Percentiles rank a stretch among this genome's conserved stretches.
These are phyloP conservation scores for Coemansia furcata DNA, from an alignment of 192 early-diverging fungal species.

Conservation along the genomic window DNA sequence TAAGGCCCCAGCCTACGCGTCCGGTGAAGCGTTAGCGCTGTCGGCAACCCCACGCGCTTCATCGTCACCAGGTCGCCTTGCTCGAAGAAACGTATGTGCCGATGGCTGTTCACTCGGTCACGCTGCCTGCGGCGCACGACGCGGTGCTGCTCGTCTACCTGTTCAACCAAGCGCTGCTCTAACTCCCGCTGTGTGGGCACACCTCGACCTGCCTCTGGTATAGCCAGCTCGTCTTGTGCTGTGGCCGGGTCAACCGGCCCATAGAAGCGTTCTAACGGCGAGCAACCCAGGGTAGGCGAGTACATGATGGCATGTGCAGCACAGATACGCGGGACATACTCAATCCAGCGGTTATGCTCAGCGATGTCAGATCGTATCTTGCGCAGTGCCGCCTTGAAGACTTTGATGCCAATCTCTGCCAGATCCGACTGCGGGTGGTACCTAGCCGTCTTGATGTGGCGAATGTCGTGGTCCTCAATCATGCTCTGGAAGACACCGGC, in stretches of 20 bases:
- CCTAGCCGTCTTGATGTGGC: neutral
- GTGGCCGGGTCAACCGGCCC: neutral
- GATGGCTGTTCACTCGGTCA: no score
- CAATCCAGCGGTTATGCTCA: neutral
- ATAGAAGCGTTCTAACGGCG: neutral
- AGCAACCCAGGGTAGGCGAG: neutral
- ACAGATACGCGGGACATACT: neutral
- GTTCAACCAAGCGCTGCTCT: no score
- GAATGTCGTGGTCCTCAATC: neutral
- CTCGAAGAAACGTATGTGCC: no score
- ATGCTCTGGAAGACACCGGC: neutral
- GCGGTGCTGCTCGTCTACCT: no score
- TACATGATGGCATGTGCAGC: neutral
- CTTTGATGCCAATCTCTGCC: neutral
- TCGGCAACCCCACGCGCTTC: no score
- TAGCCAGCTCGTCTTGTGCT: no score
- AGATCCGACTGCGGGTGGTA: slow-evolving; percentile 5
- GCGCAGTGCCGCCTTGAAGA: neutral
- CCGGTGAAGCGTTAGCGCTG: no score
- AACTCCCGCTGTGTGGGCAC: no score
- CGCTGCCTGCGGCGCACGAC: no score
- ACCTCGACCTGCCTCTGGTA: no score
- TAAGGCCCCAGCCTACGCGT: no score
- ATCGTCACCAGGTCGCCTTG: no score
- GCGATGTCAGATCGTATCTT: neutral